phyloP scores from a whole-genome alignment of 1,284 basidiomycete species.

The Microbotryum violaceum region DNA sequence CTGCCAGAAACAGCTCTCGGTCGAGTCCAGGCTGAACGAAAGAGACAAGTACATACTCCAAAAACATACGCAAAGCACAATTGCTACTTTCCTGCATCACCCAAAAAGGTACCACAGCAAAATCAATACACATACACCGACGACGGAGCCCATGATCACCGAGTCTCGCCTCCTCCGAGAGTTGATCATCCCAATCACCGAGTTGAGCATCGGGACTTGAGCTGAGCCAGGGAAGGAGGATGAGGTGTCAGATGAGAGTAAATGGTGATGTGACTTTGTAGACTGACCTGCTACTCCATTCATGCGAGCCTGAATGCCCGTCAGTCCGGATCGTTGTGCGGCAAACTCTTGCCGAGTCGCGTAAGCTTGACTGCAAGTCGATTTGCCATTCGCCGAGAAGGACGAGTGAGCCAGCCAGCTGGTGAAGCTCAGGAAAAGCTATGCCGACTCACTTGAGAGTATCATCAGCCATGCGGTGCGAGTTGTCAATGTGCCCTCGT shows the following conservation, averaged over 20 bases:
- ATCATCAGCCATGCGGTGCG: constrained; percentile 89
- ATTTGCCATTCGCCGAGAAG: background rate
- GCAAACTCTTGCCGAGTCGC: constrained; percentile 91
- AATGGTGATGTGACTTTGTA: background rate
- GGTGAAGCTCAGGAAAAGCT: constrained; percentile 5
- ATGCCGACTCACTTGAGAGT: constrained; percentile 62
- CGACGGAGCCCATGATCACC: constrained; percentile 76
- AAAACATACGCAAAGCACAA: background rate
- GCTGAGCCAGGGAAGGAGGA: constrained; percentile 44
- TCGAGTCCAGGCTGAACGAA: background rate
- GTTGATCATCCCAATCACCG: constrained; percentile 83
- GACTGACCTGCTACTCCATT: constrained; percentile 65
- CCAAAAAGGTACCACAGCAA: constrained; percentile 64
- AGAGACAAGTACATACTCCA: background rate
- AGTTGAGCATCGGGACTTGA: constrained; percentile 88
- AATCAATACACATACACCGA: constrained; percentile 72
- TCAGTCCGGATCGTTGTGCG: constrained; percentile 68
- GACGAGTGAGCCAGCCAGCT: constrained; percentile 1
- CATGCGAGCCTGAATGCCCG: constrained; percentile 76
- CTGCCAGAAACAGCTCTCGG: background rate
- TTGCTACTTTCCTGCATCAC: constrained; percentile 1
- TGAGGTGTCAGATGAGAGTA: background rate
- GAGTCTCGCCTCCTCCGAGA: constrained; percentile 81
- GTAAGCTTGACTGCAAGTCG: constrained; percentile 73
- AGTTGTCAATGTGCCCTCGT: constrained; percentile 79